phyloP scores from a whole-genome alignment of 2,329 filamentous ascomycete genomes.

The Curvularia eragrostidis region DNA sequence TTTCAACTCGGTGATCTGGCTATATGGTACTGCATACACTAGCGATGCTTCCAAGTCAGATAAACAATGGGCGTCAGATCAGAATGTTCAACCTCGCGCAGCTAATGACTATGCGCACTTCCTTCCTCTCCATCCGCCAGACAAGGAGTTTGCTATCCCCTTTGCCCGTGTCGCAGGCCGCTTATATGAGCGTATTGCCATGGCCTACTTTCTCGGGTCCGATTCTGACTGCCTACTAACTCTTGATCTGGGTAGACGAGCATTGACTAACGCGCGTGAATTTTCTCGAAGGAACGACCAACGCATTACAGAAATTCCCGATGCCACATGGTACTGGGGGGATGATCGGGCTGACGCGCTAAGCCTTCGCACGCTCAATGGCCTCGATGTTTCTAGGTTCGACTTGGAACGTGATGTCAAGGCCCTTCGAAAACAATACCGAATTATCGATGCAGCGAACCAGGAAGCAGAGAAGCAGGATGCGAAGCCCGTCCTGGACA shows the following conservation, averaged over 20 bases:
- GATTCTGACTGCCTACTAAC: constrained; percentile 10
- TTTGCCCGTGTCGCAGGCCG: constrained; percentile 62
- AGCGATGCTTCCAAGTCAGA: constrained; percentile 42
- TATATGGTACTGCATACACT: constrained; percentile 60
- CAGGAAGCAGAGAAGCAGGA: constrained; percentile 5
- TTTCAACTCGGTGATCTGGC: constrained; percentile 55
- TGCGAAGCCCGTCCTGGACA: constrained; percentile 1
- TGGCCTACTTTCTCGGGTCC: constrained; percentile 54
- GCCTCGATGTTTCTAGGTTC: constrained; percentile 57
- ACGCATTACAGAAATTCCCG: constrained; percentile 51
- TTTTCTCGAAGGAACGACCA: constrained; percentile 57
- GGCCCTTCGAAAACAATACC: constrained; percentile 56
- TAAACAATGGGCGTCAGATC: constrained; percentile 33
- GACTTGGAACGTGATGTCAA: constrained; percentile 55
- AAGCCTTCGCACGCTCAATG: constrained; percentile 62
- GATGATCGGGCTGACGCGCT: constrained; percentile 64
- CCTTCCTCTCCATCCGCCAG: constrained; percentile 57
- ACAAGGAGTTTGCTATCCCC: constrained; percentile 55
- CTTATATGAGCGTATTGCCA: constrained; percentile 59
- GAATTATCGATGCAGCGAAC: constrained; percentile 50
- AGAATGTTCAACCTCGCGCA: constrained; percentile 23
- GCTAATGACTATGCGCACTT: constrained; percentile 57
- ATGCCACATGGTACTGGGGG: constrained; percentile 63
- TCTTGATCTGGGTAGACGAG: constrained; percentile 56
- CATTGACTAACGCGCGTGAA: constrained; percentile 55